Conservation (phyloP, 208 protist genomes). For the Leishmania arabica region DNA sequence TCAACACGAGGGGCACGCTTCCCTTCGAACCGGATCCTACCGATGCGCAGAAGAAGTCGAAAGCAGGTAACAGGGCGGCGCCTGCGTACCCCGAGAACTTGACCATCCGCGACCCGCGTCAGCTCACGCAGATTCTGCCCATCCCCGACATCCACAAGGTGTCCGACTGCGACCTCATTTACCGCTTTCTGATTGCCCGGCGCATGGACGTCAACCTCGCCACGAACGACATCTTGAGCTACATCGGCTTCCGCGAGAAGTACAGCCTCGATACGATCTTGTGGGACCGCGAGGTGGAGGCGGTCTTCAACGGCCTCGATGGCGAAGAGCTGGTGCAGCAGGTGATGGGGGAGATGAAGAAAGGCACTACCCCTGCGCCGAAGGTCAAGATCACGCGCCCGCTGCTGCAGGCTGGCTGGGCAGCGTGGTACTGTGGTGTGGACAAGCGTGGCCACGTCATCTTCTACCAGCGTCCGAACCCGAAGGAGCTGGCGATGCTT, state of each 20-base stretch:
- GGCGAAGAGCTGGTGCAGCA: constrained; percentile 48
- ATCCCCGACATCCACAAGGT: constrained; percentile 64
- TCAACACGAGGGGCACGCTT: constrained; percentile 35
- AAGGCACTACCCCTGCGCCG: constrained; percentile 12
- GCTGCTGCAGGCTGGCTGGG: constrained; percentile 60
- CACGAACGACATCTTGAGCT: constrained; percentile 43
- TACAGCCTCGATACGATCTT: constrained; percentile 54
- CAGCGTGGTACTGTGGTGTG: constrained; percentile 55
- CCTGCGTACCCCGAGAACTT: constrained; percentile 47
- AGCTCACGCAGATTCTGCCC: constrained; percentile 49
- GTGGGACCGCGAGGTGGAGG: constrained; percentile 49
- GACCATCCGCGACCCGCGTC: constrained; percentile 24
- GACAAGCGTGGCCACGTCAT: constrained; percentile 49
- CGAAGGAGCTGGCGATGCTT: constrained; percentile 45
- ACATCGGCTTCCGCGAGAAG: constrained; percentile 60
- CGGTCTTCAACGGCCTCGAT: constrained; percentile 51
- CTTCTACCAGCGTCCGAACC: constrained; percentile 56
- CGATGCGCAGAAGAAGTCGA: constrained; percentile 31
- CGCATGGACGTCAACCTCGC: constrained; percentile 39
- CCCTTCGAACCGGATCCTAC: constrained; percentile 24
- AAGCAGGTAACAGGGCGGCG: constrained; percentile 2
- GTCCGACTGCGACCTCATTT: constrained; percentile 62
- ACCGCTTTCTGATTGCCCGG: constrained; percentile 61
- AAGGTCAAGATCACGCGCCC: constrained; percentile 44
- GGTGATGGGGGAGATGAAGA: constrained; percentile 36